Evolutionary conservation across 108 stramenopile species (phyloP), one percentile per base, ranked within the genome.

Genomic region (Skeletonema marinoi): DNA sequence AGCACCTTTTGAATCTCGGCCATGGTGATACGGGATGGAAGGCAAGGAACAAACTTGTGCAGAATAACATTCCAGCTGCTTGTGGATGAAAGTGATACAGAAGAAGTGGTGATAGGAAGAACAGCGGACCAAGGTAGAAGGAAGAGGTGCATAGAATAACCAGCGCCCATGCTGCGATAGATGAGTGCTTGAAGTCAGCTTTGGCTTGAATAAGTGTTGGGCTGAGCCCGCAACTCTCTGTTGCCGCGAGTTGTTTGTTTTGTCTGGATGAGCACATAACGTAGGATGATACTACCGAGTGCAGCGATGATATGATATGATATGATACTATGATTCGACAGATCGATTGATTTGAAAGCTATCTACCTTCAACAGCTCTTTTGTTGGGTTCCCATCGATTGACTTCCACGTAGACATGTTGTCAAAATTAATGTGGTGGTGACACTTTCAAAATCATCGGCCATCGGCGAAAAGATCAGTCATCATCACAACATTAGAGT

Each of bases 11-110:
- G 41, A 75, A 75, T 19, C 38, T 29, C 2, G 60, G 66, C 74
- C 74, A 80, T 6, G 54, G 67, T 25, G 59, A 46, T 4, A 76
- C 59, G 2, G 75, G 66, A 9, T 64, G 63, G 19, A 73, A 36
- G 12, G 65, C 71, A 32, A 66, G 66, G 41, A 73, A 73, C 62
- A 73, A 39, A 3, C 63, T 59, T 59, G 63, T 64, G 35, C 6
- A 4, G 63, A 64, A 21, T 2, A 64, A 6, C 0, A 64, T 21
- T 0, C 31, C 63, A 1, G 11, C 63, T 12, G 32, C 63, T 39
- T 39, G 63, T 38, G 33, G 63, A 38, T 64, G 63, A 21, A 64
- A 64, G 36, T 35, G n/a, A 9, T 30, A 64, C 8, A 64, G 35
- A 35, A 33, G 0, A 6, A 64, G 38, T 64, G 63, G 63, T 21